Base-by-base conservation (phyloP, 345 rosid genomes). In the Syzygium oleosum region DNA sequence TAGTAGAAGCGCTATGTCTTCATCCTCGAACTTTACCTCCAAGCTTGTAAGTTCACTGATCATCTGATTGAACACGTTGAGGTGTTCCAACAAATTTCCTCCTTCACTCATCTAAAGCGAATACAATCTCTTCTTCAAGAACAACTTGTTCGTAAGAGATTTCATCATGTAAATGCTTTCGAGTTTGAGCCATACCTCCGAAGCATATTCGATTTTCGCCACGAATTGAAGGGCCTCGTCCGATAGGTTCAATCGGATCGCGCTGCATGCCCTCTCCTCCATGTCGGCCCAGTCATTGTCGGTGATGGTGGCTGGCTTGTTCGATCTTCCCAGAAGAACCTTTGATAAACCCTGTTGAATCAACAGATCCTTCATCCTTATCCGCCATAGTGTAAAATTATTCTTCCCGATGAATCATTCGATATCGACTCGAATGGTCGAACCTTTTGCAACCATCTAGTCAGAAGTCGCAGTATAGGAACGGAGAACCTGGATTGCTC, bases 321-420 rank as follows among this genome's bases (percentile, higher is more conserved):
- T 65, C 10, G 43, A 65, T 16, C 41, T 65, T 65, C 21, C 43
- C 2, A 16, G 23, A 65, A 15, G 43, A 65, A 31, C 78, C 22
- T 16, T 65, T 31, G 78, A 65, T 65, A 15, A 65, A 31, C 12
- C 3, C 1, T 3, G 0, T 65, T 65, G 78, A 65, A 65, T 63
- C 7, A 65, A 31, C 0, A 16, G 0, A 31, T 16, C 9, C 78
- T 65, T 8, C 78, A 31, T 65, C 78, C 4, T 65, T 65, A 12
- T 31, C 23, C 2, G 10, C 9, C 23, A 31, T 16, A 16, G 23
- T 16, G 5, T 65, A 65, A 65, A 15, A 65, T 65, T 31, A 65
- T 65, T 8, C 41, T 65, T 63, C 19, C 77, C 0, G 0, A 7
- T 65, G 22, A 29, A 65, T 65, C 6, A 0, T 29, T 65, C 1